Conservation (phyloP, 805 yeast genomes). For the Cyberlindnera xishuangbannaensis region DNA sequence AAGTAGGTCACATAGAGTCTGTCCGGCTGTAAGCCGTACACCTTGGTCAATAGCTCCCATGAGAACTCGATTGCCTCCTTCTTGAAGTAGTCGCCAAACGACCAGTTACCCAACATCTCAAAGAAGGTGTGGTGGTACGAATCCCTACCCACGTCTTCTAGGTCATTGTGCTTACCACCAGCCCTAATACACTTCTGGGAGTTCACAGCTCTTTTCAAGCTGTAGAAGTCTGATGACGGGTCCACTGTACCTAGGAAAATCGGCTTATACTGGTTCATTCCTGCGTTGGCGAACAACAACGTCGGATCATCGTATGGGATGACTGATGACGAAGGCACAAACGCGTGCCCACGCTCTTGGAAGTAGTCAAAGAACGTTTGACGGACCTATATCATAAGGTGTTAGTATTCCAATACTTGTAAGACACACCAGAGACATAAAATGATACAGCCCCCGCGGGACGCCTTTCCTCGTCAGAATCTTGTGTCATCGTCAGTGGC, state of each 20-base stretch:
- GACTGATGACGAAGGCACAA: slow-evolving; percentile 89
- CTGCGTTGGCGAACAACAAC: slow-evolving; percentile 93
- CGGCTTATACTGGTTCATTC: slow-evolving; percentile 99
- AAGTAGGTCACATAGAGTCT: slow-evolving; percentile 94
- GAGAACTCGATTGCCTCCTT: slow-evolving; percentile 84
- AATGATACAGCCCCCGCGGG: too few relatives aligned
- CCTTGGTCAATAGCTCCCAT: slow-evolving; percentile 87
- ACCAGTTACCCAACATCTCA: slow-evolving; percentile 99
- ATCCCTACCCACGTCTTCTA: slow-evolving; percentile 97
- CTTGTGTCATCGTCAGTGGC: too few relatives aligned
- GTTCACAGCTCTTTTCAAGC: slow-evolving; percentile 83
- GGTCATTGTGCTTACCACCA: slow-evolving; percentile 97
- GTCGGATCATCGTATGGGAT: slow-evolving; percentile 99
- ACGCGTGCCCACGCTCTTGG: slow-evolving; percentile 62
- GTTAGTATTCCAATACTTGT: too few relatives aligned
- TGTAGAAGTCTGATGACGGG: slow-evolving; percentile 82
- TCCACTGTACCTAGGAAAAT: slow-evolving; percentile 96
- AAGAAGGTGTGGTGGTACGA: slow-evolving; percentile 98
- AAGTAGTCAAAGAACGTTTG: slow-evolving; percentile 81
- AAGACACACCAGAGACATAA: not conserved
- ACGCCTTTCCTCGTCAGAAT: too few relatives aligned
- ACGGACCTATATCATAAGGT: slow-evolving; percentile 53
- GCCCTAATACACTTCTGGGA: slow-evolving; percentile 99
- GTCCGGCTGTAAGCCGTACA: slow-evolving; percentile 71
- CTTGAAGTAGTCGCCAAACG: slow-evolving; percentile 98